Base-by-base conservation (phyloP, 2,329 filamentous ascomycete species). In the Aspergillaceae sp. region DNA sequence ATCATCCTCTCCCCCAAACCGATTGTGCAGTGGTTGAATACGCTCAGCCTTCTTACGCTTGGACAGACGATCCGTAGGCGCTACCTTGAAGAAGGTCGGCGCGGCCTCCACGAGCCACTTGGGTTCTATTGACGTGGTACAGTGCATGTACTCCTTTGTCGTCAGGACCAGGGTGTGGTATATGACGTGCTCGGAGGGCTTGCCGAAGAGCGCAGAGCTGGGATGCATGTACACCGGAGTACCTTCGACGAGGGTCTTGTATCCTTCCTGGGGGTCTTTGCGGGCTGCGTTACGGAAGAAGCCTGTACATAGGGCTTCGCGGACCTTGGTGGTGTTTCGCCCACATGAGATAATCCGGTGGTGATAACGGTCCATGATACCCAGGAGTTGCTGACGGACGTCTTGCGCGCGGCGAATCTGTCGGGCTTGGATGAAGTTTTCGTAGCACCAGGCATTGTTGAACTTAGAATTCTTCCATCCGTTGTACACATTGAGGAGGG, bases 81-180 rank as follows among this genome's bases (percentile, higher is more conserved):
- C 91, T 4, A 97, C 88, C 77, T 94, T 95, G 81, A 97, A 98
- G 74, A 97, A 98, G 0, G 89, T 96, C 7, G 94, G 92, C n/a
- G 94, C 92, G 8, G 90, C 91, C 59, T 96, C 90, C 1, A 97
- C 89, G 26, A 98, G 78, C 81, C 80, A 84, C 66, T 94, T 95
- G 6, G 92, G 91, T 69, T 98, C 92, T 59, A 98, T 97, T 3
- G 80, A 79, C 3, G 88, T 95, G 9, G 89, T 92, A 63, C 81
- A 87, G 61, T 95, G 90, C 92, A 98, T 97, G 68, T 97, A 98
- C 71, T 98, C 92, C 71, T 94, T 91, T n/a, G 68, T 73, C 4
- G 72, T 74, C 33, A 74, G 63, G 7, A 74, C 71, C 45, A 74
- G 50, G 0, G 66, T 70, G 61, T 96, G 84, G 64, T 95, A 98